Base-by-base conservation (phyloP, 176 grass and related monocot species). In the Eremochloa ophiuroides region DNA sequence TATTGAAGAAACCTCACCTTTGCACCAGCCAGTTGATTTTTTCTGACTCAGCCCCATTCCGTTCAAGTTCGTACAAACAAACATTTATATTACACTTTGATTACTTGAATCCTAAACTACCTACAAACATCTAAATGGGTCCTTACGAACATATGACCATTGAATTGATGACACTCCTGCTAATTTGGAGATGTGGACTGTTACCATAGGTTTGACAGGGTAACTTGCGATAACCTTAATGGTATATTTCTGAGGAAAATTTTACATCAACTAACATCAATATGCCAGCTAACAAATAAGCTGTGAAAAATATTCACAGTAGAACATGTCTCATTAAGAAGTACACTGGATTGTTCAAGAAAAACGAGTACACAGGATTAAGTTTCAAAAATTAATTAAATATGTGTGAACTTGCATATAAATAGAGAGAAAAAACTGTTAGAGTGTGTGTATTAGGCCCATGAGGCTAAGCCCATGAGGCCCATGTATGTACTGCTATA, bases 261-360 rank as follows among this genome's bases (percentile, higher is more conserved):
- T 60, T 18, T 34, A 22, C 46, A 56, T 6, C 26, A 80, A 62
- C 37, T 79, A 35, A 5, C 34, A 35, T 66, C 28, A 78, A 65
- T 17, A 78, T 34, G 44, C 1, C 31, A 79, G 23, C 62, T 29
- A 67, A 16, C 62, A 84, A 73, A 59, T 67, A 79, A 81, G 44
- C 34, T 20, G 2, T 62, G 29, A 39, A 78, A 70, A 58, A 28
- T 28, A 15, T 67, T 80, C 22, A 60, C 39, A 62, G 31, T 29
- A 84, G 18, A 53, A 38, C 74, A 33, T 41, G 30, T 63, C 83
- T 20, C 40, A 76, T 23, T 31, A 82, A 68, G 34, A 61, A 71
- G 28, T 16, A 73, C 26, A 78, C 41, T 60, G 50, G 80, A 51
- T 6, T 62, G 62, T 84, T 73, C 26, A 23, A 78, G 75, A 62